phyloP scores from a whole-genome alignment of 2,329 filamentous ascomycete genomes.

The Diatrype stigma region DNA sequence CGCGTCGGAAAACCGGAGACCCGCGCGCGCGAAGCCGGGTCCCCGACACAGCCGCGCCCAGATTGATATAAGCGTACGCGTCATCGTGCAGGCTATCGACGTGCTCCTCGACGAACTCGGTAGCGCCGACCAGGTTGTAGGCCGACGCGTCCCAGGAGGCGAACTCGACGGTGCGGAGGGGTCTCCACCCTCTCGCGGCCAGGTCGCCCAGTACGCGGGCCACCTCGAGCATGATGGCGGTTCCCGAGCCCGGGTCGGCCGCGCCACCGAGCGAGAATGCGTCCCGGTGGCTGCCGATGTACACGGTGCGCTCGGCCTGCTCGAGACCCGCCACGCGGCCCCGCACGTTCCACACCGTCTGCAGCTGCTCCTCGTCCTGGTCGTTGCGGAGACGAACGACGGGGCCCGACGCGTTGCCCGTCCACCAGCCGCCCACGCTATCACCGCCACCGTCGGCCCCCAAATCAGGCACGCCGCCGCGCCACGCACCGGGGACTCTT shows the following conservation, averaged over 20 bases:
- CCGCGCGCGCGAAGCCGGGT: conserved; percentile 71
- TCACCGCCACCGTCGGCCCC: too few species aligned
- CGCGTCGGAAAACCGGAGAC: conserved; percentile 72
- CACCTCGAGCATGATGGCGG: conserved; percentile 86
- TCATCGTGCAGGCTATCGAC: conserved; percentile 67
- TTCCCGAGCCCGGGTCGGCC: conserved; percentile 80
- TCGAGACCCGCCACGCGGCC: conserved; percentile 82
- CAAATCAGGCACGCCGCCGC: conserved; percentile 70
- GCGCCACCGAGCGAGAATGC: conserved; percentile 85
- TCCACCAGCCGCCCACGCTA: conserved; percentile 93
- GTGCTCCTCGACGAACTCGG: conserved; percentile 88
- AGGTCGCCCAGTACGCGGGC: conserved; percentile 80
- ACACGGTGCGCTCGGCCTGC: conserved; percentile 74
- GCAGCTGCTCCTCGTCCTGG: conserved; percentile 77
- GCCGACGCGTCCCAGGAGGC: conserved; percentile 94
- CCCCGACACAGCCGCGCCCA: conserved; percentile 78
- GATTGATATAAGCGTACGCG: conserved; percentile 84
- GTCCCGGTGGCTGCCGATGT: conserved; percentile 91
- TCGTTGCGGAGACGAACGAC: conserved; percentile 78
- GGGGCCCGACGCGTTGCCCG: conserved; percentile 71
- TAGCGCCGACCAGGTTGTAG: conserved; percentile 91
- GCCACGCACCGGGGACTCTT: conserved; percentile 66
- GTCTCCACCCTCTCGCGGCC: conserved; percentile 74
- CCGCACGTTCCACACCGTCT: conserved; percentile 90
- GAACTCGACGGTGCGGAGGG: conserved; percentile 91